Evolutionary conservation across 345 rosid genomes (phyloP).

Genomic region (Nasturtium officinale): DNA sequence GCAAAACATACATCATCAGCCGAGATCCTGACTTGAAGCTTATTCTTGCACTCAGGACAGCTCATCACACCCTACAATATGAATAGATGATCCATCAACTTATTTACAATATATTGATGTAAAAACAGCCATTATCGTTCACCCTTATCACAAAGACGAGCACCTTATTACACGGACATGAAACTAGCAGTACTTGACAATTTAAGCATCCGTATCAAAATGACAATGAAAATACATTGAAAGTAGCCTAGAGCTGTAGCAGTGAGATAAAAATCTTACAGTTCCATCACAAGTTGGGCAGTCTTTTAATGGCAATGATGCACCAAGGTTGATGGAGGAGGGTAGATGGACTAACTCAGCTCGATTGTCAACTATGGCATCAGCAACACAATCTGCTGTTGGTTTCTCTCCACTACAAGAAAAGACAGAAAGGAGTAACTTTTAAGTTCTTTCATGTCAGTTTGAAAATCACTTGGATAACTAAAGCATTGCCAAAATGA

Average conservation of each 20-base stretch:
- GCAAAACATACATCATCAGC: constrained; percentile 87
- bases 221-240: neutral
- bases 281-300: constrained; percentile 94
- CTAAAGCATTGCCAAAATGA: constrained; percentile 7
- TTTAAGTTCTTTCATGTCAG: neutral
- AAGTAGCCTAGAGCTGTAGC: neutral
- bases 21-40: constrained; percentile 80
- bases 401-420: constrained; percentile 85
- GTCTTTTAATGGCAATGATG: constrained; percentile 81
- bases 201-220: constrained; percentile 8
- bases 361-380: constrained; percentile 77
- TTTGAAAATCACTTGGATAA: neutral
- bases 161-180: constrained; percentile 9
- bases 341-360: constrained; percentile 92
- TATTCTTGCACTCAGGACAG: constrained; percentile 91
- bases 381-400: constrained; percentile 77
- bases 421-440: constrained; percentile 19
- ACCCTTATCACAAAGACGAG: constrained; percentile 6
- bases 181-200: neutral
- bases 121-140: neutral
- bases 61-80: constrained; percentile 80
- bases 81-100: constrained; percentile 24
- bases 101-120: constrained; percentile 14
- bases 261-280: constrained; percentile 48
- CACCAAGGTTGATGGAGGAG: constrained; percentile 59